phyloP scores from a whole-genome alignment of 495 filamentous ascomycete genomes.

The Pseudoneurospora amorphoporcata region DNA sequence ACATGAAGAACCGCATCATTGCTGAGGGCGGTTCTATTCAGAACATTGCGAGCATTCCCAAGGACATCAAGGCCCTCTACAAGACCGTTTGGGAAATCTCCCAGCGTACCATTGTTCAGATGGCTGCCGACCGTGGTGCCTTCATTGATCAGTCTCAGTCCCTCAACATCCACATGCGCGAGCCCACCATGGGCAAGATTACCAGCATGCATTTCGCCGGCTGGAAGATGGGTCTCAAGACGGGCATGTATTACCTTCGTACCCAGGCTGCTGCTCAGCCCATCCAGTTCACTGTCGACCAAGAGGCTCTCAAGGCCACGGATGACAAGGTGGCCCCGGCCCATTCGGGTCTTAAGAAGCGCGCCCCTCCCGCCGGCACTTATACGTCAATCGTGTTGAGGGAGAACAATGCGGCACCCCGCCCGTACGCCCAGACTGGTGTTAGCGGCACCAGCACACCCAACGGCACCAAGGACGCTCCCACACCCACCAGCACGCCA shows the following conservation, averaged over 20 bases:
- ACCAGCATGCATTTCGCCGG: slow-evolving; percentile 99
- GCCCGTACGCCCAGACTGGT: slow-evolving; percentile 24
- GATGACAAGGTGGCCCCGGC: slow-evolving; percentile 71
- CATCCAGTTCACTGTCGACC: slow-evolving; percentile 98
- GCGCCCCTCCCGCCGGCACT: slow-evolving; percentile 44
- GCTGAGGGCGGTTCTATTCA: slow-evolving; percentile 92
- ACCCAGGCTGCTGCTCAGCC: slow-evolving; percentile 94
- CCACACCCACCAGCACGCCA: slow-evolving; percentile 51
- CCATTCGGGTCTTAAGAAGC: slow-evolving; percentile 54
- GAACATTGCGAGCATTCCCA: slow-evolving; percentile 89
- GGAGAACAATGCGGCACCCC: slow-evolving; percentile 28
- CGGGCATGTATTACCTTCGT: slow-evolving; percentile 99
- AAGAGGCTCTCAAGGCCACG: slow-evolving; percentile 81
- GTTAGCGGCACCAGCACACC: slow-evolving; percentile 30
- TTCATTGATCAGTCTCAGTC: slow-evolving; percentile 99
- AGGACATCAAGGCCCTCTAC: slow-evolving; percentile 93
- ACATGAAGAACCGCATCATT: slow-evolving; percentile 99
- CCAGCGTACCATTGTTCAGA: slow-evolving; percentile 90
- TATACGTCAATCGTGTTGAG: slow-evolving; percentile 30
- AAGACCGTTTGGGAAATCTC: slow-evolving; percentile 99
- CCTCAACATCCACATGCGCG: slow-evolving; percentile 97
- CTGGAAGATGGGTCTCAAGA: slow-evolving; percentile 98
- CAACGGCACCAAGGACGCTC: slow-evolving; percentile 42
- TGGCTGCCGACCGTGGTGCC: slow-evolving; percentile 96
- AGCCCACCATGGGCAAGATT: slow-evolving; percentile 99